Conservation (phyloP, 2,329 filamentous ascomycete genomes). For the Aureobasidium sp. region DNA sequence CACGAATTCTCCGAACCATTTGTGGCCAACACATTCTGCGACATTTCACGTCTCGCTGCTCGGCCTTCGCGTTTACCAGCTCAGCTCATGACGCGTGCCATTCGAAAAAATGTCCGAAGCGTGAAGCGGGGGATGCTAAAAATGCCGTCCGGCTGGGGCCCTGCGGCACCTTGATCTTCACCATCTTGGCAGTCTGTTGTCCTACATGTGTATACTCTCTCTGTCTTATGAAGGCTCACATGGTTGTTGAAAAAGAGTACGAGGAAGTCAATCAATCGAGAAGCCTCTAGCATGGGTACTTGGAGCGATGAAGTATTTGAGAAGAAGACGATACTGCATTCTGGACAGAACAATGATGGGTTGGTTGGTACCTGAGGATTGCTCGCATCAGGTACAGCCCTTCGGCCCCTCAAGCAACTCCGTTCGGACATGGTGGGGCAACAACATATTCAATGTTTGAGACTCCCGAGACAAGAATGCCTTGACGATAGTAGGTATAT, state of each 20-base stretch:
- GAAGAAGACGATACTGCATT: too few relatives aligned
- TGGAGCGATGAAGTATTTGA: neutral
- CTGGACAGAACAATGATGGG: neutral
- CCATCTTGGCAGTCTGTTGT: neutral
- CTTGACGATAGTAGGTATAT: neutral
- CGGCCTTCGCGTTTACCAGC: neutral
- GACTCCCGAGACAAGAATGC: neutral
- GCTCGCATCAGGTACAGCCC: slow-evolving; percentile 4
- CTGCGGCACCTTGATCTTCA: slow-evolving; percentile 6
- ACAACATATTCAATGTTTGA: slow-evolving; percentile 2
- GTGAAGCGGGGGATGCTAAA: slow-evolving; percentile 3
- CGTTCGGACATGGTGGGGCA: slow-evolving; percentile 9
- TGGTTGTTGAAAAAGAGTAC: neutral
- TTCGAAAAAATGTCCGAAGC: slow-evolving; percentile 7
- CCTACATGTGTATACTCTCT: neutral
- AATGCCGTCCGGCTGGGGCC: slow-evolving; percentile 1
- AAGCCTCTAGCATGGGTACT: neutral
- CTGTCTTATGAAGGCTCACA: neutral
- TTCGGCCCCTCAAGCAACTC: slow-evolving; percentile 11
- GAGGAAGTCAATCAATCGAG: neutral
- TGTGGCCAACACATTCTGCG: neutral
- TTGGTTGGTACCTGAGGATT: slow-evolving; percentile 3
- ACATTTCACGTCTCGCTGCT: slow-evolving; percentile 7
- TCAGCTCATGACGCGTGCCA: neutral
- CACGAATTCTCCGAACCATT: slow-evolving; percentile 1